These are phyloP conservation scores for Serendipita vermifera DNA, from an alignment of 768 basidiomycete species.

Conservation along the genomic window DNA sequence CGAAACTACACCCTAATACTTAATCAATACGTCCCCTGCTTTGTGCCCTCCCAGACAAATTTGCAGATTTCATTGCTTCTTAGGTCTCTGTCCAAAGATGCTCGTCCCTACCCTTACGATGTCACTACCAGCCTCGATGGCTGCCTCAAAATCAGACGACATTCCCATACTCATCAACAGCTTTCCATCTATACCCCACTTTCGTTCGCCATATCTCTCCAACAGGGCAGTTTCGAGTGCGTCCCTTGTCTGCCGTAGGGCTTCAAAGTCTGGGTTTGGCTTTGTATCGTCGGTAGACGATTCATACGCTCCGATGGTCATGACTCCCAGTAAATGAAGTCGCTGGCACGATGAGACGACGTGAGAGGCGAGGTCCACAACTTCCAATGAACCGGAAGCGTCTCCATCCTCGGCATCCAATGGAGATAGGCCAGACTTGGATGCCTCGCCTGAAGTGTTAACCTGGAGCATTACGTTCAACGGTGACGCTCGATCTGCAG, in stretches of 20 bases:
- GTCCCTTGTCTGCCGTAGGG: constrained; percentile 50
- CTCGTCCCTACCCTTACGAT: constrained; percentile 84
- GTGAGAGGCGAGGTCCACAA: constrained; percentile 53
- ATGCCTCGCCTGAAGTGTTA: constrained; percentile 88
- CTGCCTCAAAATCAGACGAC: constrained; percentile 88
- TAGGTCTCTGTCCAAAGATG: constrained; percentile 66
- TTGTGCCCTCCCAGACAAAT: too few species aligned
- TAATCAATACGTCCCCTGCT: too few species aligned
- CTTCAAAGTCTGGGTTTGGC: constrained; percentile 65
- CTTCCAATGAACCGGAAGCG: constrained; percentile 33
- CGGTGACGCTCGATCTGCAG: constrained; percentile 37
- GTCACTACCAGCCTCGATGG: constrained; percentile 69
- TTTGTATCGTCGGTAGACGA: constrained; percentile 26
- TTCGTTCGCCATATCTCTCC: constrained; percentile 11
- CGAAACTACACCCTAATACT: too few species aligned
- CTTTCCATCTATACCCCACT: constrained; percentile 37
- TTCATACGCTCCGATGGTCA: constrained; percentile 88
- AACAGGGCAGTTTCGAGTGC: constrained; percentile 37
- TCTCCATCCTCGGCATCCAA: constrained; percentile 23
- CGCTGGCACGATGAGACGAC: constrained; percentile 60
- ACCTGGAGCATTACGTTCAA: constrained; percentile 83
- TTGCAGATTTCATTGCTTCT: too few species aligned
- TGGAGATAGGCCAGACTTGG: constrained; percentile 74
- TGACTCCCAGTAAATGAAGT: constrained; percentile 70
- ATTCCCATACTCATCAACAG: constrained; percentile 86